Evolutionary conservation across 305 asterid genomes (phyloP).

Genomic region (Andrographis paniculata): DNA sequence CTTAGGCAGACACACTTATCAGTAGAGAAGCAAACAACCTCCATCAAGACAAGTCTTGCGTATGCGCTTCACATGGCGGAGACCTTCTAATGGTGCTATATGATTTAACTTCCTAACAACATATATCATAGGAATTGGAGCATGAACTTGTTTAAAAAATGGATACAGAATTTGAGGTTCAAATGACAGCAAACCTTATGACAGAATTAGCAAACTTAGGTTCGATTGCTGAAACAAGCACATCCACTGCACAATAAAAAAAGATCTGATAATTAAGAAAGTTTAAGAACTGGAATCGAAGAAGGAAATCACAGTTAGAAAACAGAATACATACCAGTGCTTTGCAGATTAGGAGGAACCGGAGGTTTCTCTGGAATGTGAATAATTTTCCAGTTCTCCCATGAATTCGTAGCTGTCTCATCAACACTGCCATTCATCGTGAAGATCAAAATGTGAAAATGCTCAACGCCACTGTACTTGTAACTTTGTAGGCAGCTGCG

Average conservation of each 20-base stretch:
- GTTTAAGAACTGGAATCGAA: not conserved
- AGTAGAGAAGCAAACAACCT: conserved; percentile 30
- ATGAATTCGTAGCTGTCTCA: conserved; percentile 11
- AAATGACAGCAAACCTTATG: conserved; percentile 41
- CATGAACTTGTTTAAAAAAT: not conserved
- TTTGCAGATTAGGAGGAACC: conserved; percentile 56
- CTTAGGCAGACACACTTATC: not conserved
- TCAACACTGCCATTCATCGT: conserved; percentile 24
- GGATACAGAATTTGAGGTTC: not conserved
- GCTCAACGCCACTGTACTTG: not conserved
- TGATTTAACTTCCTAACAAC: conserved; percentile 62
- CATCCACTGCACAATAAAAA: conserved; percentile 32
- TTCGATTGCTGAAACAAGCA: conserved; percentile 62
- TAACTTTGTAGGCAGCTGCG: not conserved
- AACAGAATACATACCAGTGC: conserved; percentile 37
- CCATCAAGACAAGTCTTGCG: conserved; percentile 46
- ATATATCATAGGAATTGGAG: not conserved
- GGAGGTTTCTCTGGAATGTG: conserved; percentile 64
- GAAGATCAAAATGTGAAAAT: not conserved
- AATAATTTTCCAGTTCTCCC: conserved; percentile 41
- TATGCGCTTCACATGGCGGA: conserved; percentile 85
- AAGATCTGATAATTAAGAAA: not conserved
- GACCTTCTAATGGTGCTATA: conserved; percentile 71
- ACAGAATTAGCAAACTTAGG: conserved; percentile 59
- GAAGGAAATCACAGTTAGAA: not conserved